These are phyloP conservation scores for Peziza echinospora DNA, from an alignment of 495 filamentous ascomycete genomes.

Conservation along the genomic window DNA sequence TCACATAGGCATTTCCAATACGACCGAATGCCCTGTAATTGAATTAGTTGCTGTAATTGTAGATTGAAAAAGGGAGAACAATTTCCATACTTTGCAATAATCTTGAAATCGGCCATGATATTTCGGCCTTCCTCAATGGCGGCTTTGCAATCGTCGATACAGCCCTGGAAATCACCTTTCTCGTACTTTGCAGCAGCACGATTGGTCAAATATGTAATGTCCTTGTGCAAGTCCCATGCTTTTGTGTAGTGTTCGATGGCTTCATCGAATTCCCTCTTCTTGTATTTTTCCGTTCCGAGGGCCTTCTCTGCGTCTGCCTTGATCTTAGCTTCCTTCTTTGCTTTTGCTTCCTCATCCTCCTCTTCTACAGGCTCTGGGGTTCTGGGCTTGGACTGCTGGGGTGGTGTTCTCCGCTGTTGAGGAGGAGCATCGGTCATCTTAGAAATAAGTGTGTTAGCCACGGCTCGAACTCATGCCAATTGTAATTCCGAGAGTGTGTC, in stretches of 20 bases:
- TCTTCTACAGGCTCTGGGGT: conserved; percentile 43
- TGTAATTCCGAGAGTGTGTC: no score
- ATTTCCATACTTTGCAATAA: conserved; percentile 57
- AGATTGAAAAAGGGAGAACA: conserved; percentile 1
- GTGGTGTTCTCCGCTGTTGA: conserved; percentile 20
- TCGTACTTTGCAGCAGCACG: conserved; percentile 84
- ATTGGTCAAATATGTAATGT: conserved; percentile 96
- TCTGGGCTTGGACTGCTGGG: conserved; percentile 29
- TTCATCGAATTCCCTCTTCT: conserved; percentile 86
- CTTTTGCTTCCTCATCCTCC: conserved; percentile 57
- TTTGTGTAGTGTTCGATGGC: conserved; percentile 90
- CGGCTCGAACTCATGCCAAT: no score
- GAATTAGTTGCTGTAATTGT: conserved; percentile 7
- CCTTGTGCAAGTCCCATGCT: conserved; percentile 85
- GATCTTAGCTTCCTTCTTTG: conserved; percentile 73
- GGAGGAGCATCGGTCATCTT: conserved; percentile 52
- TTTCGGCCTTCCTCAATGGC: conserved; percentile 76
- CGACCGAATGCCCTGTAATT: conserved; percentile 50
- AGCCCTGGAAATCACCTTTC: conserved; percentile 74
- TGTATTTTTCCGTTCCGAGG: conserved; percentile 85
- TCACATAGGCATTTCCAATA: conserved; percentile 80
- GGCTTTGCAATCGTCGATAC: conserved; percentile 66
- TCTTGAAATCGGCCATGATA: conserved; percentile 83
- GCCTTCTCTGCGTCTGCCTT: conserved; percentile 89
- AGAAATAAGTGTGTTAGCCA: no score